Percentiles rank a stretch among this genome's conserved stretches.
phyloP scores from a whole-genome alignment of 2,329 filamentous ascomycete genomes.

The Ascochyta rabiei region DNA sequence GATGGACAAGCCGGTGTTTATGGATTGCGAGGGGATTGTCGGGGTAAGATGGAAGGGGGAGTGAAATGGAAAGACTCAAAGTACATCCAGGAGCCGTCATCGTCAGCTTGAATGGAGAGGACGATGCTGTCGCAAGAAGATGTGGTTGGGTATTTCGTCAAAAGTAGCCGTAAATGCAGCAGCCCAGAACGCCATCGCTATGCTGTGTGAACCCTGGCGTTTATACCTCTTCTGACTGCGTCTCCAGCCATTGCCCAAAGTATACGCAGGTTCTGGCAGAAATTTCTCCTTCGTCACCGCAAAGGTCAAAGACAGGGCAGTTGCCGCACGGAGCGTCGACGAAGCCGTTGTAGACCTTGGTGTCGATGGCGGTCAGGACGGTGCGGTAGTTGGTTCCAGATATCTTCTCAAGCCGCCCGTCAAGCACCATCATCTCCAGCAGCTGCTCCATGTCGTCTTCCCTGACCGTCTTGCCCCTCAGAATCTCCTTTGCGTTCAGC shows the following conservation, averaged over 20 bases:
- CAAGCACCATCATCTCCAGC: constrained; percentile 86
- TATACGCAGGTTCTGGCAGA: constrained; percentile 91
- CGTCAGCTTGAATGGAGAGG: background rate
- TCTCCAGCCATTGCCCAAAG: constrained; percentile 78
- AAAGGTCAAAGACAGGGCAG: constrained; percentile 93
- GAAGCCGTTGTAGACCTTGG: constrained; percentile 71
- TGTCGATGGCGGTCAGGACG: constrained; percentile 48
- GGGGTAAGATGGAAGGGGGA: constrained; percentile 24
- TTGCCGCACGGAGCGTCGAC: constrained; percentile 89
- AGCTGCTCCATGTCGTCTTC: constrained; percentile 83
- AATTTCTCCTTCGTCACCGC: constrained; percentile 87
- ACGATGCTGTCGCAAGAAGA: background rate
- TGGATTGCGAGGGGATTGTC: constrained; percentile 24
- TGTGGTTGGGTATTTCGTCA: constrained; percentile 17
- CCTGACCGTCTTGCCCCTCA: constrained; percentile 67
- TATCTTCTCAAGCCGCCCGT: constrained; percentile 77
- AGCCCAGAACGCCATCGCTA: constrained; percentile 35
- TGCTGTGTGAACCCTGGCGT: constrained; percentile 16
- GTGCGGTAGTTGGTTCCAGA: constrained; percentile 58
- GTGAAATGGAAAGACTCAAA: background rate
- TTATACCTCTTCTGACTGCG: constrained; percentile 37
- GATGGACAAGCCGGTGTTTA: constrained; percentile 14
- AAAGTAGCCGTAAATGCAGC: constrained; percentile 17
- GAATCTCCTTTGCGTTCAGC: constrained; percentile 71
- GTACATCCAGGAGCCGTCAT: background rate